phyloP scores from a whole-genome alignment of 148 eudicot genomes.

The Linanthus parryae region DNA sequence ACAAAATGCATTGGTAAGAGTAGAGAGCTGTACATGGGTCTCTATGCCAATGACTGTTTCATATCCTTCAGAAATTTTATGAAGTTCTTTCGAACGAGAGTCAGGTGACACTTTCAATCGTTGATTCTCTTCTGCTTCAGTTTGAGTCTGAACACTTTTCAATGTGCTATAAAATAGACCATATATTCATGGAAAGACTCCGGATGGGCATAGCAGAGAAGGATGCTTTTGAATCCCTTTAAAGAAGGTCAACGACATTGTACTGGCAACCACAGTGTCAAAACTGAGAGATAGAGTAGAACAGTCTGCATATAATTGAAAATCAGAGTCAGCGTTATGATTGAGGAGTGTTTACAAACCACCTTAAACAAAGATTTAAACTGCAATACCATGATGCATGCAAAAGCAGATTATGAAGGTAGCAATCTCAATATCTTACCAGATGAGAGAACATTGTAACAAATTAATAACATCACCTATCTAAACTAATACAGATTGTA shows the following conservation, averaged over 20 bases:
- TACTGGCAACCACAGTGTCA: no score
- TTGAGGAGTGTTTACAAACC: no score
- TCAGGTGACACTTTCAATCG: conserved; percentile 30
- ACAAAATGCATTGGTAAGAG: conserved; percentile 82
- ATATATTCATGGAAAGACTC: conserved; percentile 30
- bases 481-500: no score
- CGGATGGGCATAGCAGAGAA: conserved; percentile 41
- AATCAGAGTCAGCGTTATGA: no score
- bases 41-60: conserved; percentile 89
- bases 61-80: conserved; percentile 41
- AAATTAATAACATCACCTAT: no score
- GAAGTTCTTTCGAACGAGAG: conserved; percentile 27
- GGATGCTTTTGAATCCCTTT: conserved; percentile 56
- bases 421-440: no score
- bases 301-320: no score
- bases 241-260: conserved; percentile 68
- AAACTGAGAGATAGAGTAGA: no score
- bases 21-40: conserved; percentile 84
- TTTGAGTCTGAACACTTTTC: conserved; percentile 39
- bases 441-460: no score
- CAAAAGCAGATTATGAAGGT: no score
- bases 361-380: no score
- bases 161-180: conserved; percentile 32
- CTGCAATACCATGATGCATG: no score
- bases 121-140: conserved; percentile 43